Base-by-base conservation (phyloP, 176 grass and related monocot genomes). In the Eragrostis nindensis region DNA sequence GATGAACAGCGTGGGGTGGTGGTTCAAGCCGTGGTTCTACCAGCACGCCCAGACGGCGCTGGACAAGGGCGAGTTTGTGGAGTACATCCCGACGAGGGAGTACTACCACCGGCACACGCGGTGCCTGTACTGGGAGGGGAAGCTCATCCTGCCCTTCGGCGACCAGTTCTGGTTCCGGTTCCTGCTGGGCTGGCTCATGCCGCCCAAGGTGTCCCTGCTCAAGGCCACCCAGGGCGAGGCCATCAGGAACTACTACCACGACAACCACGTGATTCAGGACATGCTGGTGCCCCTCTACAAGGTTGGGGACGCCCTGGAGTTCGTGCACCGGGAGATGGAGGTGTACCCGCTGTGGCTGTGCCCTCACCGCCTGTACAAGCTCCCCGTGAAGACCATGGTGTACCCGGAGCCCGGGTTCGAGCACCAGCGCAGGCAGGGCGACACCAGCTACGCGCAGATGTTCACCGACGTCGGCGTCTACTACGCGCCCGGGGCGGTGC, bases 131-230 rank as follows among this genome's bases (percentile, higher is more conserved):
- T 95, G 96, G 96, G 96, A 99, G 77, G 96, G 93, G 2, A 99
- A 99, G 84, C 77, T 99, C 68, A 99, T 99, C 80, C 57, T 99
- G 57, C 93, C 93, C 1, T 99, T 99, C 10, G 91, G 75, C 0
- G 97, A 99, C 76, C 97, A 99, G 76, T 99, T 92, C 81, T 99
- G 93, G 97, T 96, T 96, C 93, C 91, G 93, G 61, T 99, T 84
- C 84, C 50, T 86, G 45, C 49, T 99, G 0, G 91, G 97, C 10
- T 99, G 97, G 97, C 49, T 96, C 44, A 99, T 99, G 97, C 97
- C 97, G 1, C 97, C 97, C 0, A 99, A 96, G 89, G 89, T 99
- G 27, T 99, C 97, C 43, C 76, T 99, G 32, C 92, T 99, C 41
- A 99, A 99, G 91, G 93, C 93, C 6, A 99, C 97, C 19, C 97